phyloP scores from a whole-genome alignment of 306 rosid genomes.

The Inga laurina region DNA sequence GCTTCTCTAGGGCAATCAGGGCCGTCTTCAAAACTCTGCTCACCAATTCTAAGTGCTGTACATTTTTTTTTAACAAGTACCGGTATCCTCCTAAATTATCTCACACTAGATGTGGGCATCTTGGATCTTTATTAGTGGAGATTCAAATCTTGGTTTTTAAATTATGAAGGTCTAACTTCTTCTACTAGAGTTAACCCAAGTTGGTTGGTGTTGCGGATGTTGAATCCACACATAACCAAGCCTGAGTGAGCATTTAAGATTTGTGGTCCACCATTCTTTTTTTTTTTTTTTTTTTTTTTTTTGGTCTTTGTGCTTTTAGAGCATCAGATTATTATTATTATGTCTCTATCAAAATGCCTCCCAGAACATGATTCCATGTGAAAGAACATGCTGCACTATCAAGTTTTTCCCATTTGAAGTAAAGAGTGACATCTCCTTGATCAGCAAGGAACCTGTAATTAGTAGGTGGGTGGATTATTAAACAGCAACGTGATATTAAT shows the following conservation, averaged over 20 bases:
- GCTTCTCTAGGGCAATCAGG: slow-evolving; percentile 21
- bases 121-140: too few relatives aligned
- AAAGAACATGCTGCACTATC: not conserved
- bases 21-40: slow-evolving; percentile 22
- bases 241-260: not conserved
- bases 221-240: not conserved
- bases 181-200: too few relatives aligned
- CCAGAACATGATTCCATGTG: not conserved
- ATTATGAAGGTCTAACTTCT: too few relatives aligned
- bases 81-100: too few relatives aligned
- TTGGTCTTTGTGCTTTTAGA: slow-evolving; percentile 3
- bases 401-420: not conserved
- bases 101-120: too few relatives aligned
- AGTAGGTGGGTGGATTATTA: not conserved
- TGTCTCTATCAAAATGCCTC: not conserved
- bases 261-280: slow-evolving; percentile 31
- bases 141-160: too few relatives aligned
- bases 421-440: not conserved
- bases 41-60: not conserved
- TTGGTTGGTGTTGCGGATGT: not conserved
- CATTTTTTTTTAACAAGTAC: too few relatives aligned
- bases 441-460: not conserved
- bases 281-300: not conserved
- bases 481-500: not conserved
- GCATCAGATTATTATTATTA: not conserved